phyloP scores from a whole-genome alignment of 352 stramenopile species.

The Thalassiosira pacifica region DNA sequence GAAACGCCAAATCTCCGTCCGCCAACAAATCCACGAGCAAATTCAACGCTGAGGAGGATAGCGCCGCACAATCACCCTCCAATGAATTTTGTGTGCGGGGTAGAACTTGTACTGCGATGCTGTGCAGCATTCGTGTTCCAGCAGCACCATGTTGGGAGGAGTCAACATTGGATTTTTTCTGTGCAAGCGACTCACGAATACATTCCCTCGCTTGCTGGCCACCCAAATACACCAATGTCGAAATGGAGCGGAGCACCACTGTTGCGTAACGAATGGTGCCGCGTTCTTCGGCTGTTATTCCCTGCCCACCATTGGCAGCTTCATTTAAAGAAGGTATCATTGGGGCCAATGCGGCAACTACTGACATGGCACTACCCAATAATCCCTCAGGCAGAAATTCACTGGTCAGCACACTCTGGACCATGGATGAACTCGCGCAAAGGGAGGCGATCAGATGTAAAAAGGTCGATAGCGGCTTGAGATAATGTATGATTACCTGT shows the following conservation, averaged over 20 bases:
- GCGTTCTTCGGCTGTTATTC: conserved; percentile 39
- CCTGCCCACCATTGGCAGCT: not conserved
- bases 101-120: conserved; percentile 42
- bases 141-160: not conserved
- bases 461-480: conserved; percentile 52
- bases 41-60: conserved; percentile 37
- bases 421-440: conserved; percentile 44
- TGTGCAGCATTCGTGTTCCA: conserved; percentile 34
- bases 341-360: conserved; percentile 42
- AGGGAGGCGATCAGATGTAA: conserved; percentile 61
- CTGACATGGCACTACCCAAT: conserved; percentile 40
- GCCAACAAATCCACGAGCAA: conserved; percentile 49
- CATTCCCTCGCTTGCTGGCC: conserved; percentile 37
- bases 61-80: conserved; percentile 29
- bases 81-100: conserved; percentile 24
- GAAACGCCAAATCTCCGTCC: conserved; percentile 40
- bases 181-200: conserved; percentile 38
- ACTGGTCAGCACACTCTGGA: conserved; percentile 33
- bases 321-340: conserved; percentile 45
- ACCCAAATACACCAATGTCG: conserved; percentile 52
- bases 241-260: conserved; percentile 46
- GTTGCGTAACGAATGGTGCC: conserved; percentile 35
- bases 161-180: too few species aligned
- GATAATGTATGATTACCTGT: conserved; percentile 41
- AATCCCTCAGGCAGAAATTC: conserved; percentile 58